Percentiles rank a stretch among this genome's conserved stretches.
phyloP scores from a whole-genome alignment of 1,284 basidiomycete species.

The Pseudozyma sp. region DNA sequence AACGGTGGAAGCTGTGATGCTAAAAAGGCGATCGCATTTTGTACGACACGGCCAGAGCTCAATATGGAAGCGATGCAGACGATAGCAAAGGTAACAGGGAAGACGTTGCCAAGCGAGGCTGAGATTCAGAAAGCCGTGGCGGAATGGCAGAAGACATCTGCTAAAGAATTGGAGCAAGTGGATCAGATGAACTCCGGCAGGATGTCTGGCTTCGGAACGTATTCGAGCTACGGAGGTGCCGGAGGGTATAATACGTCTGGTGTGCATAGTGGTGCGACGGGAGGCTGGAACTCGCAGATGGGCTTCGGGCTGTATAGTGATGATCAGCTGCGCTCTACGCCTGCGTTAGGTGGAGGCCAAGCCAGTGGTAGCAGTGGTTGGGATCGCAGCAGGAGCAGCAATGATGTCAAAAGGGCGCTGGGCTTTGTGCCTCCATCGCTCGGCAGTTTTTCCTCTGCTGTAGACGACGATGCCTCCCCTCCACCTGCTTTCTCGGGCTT shows the following conservation, averaged over 20 bases:
- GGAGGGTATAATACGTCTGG: constrained; percentile 29
- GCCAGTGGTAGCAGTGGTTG: background rate
- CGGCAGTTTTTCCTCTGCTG: constrained; percentile 38
- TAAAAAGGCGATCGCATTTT: constrained; percentile 34
- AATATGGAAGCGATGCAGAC: constrained; percentile 15
- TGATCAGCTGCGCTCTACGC: constrained; percentile 11
- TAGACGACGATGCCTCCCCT: constrained; percentile 29
- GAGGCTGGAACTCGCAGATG: constrained; percentile 45
- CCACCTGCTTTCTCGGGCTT: constrained; percentile 24
- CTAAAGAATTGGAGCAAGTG: constrained; percentile 30
- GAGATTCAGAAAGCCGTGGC: constrained; percentile 14
- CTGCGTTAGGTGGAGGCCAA: background rate
- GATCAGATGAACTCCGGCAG: constrained; percentile 40
- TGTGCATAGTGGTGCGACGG: constrained; percentile 42
- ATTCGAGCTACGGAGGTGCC: constrained; percentile 36
- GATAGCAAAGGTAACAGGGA: constrained; percentile 32
- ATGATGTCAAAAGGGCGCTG: constrained; percentile 11
- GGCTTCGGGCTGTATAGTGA: constrained; percentile 34
- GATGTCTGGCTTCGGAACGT: constrained; percentile 35
- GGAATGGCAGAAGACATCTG: constrained; percentile 23
- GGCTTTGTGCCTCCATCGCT: constrained; percentile 21
- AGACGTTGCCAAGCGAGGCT: constrained; percentile 10
- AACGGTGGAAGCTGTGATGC: constrained; percentile 22
- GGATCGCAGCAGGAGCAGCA: constrained; percentile 2
- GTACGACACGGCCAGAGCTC: constrained; percentile 28